Evolutionary conservation across 305 asterid species (phyloP), one percentile per base, ranked within the genome.

Genomic region (Fraxinus platypoda): DNA sequence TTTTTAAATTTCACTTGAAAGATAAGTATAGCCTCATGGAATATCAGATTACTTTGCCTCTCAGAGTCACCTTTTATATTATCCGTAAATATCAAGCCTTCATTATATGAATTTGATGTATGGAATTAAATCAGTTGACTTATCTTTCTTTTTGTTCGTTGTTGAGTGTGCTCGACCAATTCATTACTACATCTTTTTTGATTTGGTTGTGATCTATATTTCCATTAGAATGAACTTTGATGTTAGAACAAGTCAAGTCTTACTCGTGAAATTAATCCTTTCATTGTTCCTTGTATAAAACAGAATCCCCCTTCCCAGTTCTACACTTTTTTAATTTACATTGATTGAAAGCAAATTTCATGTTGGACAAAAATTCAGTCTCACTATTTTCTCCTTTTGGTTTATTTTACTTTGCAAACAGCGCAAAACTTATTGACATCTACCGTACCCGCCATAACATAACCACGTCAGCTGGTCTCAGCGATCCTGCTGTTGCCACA

Each of bases 381-480:
- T 90, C 71, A 86, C 84, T 78, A 8, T 17, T 52, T 87, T 71
- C 82, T 79, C 33, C 26, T 46, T 57, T 70, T 78, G n/a, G 74
- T 80, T 59, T 59, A 59, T 21, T 59, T 85, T 78, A 76, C 82
- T 80, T 83, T 81, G 34, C 37, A 54, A 81, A 86, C 98, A 96
- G 99, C 74, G 95, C 94, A 13, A 96, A 93, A 85, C 98, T 96
- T 81, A 92, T 96, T 74, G 98, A 96, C 88, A 91, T 96, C 89
- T 96, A 96, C 84, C 98, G 97, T 83, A 94, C 95, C 79, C 97
- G 97, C 89, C 99, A 96, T 88, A 96, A 96, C 83, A 94, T 96
- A 89, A 94, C 92, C 87, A 95, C 98, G 21, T 94, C 99, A 78
- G 73, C 97, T n/a, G 99, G 99, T 86, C 91, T 94, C 85, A 92